Base-by-base conservation (phyloP, 805 yeast genomes). In the Tetrapisispora nanseiensis region DNA sequence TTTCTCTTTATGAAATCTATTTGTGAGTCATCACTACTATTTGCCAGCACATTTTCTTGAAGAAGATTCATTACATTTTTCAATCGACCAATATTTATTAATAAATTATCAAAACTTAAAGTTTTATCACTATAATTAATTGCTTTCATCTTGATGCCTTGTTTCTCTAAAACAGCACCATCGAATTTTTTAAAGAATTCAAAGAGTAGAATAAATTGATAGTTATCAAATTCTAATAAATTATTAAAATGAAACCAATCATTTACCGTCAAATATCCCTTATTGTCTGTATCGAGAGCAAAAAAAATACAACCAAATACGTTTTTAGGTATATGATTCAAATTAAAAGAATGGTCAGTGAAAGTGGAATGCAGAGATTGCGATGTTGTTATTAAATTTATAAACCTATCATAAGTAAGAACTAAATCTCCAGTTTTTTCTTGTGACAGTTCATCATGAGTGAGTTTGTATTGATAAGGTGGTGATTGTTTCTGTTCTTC, bases 181-280 rank as follows among this genome's bases (percentile, higher is more conserved):
- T 73, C 77, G 48, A 74, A 71, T 39, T 71, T 66, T 44, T 71
- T 65, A 53, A 78, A 70, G 43, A 78, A 68, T 50, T 73, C 73
- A 61, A 75, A 79, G 18, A 79, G 57, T 19, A 78, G 58, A 43
- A 72, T 68, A 51, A 67, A 68, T 54, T 74, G 75, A 38, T 70
- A 72, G 41, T 71, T 65, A 43, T 68, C 61, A 43, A 74, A 69
- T 47, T 70, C 71, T 41, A 77, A 62, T 34, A 73, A 50, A 46
- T 72, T 69, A 52, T 83, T 78, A 57, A 90, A 84, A 33, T 72
- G 71, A 39, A 75, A 65, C 82, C 95, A 90, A 57, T 90, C 96
- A 21, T 68, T 60, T 39, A 78, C 67, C 22, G 75, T 71, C 39
- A 86, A 69, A 45, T 71, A 78, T 7, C 96, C 97, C 50, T 76